A percentile compares a stretch with the other conserved stretches of the same genome.
phyloP scores from a whole-genome alignment of 176 grass and related monocot species.

The Pharus latifolius region DNA sequence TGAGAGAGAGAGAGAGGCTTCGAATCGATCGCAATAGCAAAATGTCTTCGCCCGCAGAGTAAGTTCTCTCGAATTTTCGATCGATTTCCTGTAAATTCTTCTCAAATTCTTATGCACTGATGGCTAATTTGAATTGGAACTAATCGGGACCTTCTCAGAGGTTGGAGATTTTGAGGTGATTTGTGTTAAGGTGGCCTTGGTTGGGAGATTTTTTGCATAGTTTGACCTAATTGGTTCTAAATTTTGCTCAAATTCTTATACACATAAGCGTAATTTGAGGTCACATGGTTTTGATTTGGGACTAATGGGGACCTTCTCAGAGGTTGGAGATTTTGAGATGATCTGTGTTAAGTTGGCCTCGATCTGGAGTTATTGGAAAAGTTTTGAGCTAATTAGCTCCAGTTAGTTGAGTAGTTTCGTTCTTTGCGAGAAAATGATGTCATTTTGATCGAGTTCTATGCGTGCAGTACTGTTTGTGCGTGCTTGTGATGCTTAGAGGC shows the following conservation, averaged over 20 bases:
- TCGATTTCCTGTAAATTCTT: background rate
- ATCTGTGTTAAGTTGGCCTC: too few species aligned
- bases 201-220: background rate
- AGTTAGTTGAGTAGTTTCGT: background rate
- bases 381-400: background rate
- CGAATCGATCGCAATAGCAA: background rate
- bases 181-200: too few species aligned
- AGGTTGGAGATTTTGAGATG: too few species aligned
- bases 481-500: background rate
- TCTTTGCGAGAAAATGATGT: background rate
- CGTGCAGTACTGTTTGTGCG: background rate
- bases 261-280: background rate
- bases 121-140: background rate
- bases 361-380: background rate
- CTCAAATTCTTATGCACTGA: background rate
- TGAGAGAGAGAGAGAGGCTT: background rate
- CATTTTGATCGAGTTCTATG: background rate
- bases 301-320: too few species aligned
- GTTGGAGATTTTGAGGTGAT: too few species aligned
- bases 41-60: constrained; percentile 76
- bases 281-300: background rate
- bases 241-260: background rate
- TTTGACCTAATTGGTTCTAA: background rate
- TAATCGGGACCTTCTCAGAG: background rate
- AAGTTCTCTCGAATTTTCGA: constrained; percentile 14